Percentiles rank a stretch among this genome's conserved stretches.
These are phyloP conservation scores for Begonia peltatifolia DNA, from an alignment of 306 rosid genomes.

Conservation along the genomic window DNA sequence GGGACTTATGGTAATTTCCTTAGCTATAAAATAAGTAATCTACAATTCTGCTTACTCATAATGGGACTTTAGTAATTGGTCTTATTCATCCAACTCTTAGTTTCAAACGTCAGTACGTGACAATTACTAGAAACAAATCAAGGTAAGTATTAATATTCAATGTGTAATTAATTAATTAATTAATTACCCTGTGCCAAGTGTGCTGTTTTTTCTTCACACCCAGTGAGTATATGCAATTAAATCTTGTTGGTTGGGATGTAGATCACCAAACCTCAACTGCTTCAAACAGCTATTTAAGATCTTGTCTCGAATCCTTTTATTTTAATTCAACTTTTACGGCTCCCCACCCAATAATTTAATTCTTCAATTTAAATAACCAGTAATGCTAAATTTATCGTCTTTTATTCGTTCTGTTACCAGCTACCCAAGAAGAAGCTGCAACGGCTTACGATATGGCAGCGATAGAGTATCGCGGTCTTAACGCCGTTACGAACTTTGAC, in stretches of 20 bases:
- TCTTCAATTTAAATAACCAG: too few relatives aligned
- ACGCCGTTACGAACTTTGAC: conserved; percentile 89
- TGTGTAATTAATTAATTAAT: too few relatives aligned
- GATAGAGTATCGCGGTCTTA: conserved; percentile 70
- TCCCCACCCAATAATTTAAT: not conserved
- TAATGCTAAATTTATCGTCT: too few relatives aligned
- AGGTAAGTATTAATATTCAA: too few relatives aligned
- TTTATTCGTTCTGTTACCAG: conserved; percentile 15
- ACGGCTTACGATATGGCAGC: conserved; percentile 88
- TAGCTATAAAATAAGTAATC: too few relatives aligned
- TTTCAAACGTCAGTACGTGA: too few relatives aligned
- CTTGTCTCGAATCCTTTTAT: not conserved
- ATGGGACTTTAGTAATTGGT: too few relatives aligned
- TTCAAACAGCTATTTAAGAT: conserved; percentile 26
- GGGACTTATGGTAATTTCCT: conserved; percentile 32
- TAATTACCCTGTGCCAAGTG: too few relatives aligned
- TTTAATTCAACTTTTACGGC: not conserved
- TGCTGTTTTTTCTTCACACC: too few relatives aligned
- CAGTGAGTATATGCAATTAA: conserved; percentile 20
- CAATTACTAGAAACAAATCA: too few relatives aligned
- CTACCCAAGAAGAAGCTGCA: conserved; percentile 98
- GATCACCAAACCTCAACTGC: conserved; percentile 87
- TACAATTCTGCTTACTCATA: too few relatives aligned
- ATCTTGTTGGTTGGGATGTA: conserved; percentile 45
- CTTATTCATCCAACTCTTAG: not conserved